Evolutionary conservation across 768 basidiomycete genomes (phyloP).

Genomic region (Russula vinacea): DNA sequence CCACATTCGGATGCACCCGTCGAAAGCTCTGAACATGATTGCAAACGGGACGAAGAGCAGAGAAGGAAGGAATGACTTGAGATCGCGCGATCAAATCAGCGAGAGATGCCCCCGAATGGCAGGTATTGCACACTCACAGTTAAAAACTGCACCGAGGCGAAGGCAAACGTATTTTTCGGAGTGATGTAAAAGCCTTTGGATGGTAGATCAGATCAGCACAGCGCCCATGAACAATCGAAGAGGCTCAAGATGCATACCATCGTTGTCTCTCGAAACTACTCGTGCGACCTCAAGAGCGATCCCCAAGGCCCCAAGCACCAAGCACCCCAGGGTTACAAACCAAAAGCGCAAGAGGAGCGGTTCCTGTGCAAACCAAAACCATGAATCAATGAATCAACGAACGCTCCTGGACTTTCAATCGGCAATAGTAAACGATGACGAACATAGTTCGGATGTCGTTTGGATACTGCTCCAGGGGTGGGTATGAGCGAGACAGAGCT

Average conservation of each 20-base stretch:
- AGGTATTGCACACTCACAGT: slow-evolving; percentile 39
- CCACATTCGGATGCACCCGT: slow-evolving; percentile 54
- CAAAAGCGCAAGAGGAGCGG: slow-evolving; percentile 11
- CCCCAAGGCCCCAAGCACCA: not conserved
- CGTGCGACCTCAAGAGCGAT: slow-evolving; percentile 23
- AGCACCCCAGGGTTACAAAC: slow-evolving; percentile 10
- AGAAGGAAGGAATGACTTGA: slow-evolving; percentile 60
- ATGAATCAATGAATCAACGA: slow-evolving; percentile 8
- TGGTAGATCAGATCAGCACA: not conserved
- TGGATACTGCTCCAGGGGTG: slow-evolving; percentile 14
- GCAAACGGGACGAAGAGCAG: slow-evolving; percentile 51
- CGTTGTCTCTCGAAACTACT: slow-evolving; percentile 8
- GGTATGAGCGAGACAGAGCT: slow-evolving; percentile 18
- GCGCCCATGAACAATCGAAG: not conserved
- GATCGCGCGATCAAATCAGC: slow-evolving; percentile 4
- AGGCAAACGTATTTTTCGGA: slow-evolving; percentile 45
- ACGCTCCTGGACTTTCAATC: not conserved
- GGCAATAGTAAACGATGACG: not conserved
- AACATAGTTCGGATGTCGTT: slow-evolving; percentile 22
- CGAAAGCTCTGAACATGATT: slow-evolving; percentile 49
- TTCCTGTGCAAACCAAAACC: slow-evolving; percentile 7
- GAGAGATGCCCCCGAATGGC: not conserved
- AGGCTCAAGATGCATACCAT: slow-evolving; percentile 14
- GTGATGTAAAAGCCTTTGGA: slow-evolving; percentile 55
- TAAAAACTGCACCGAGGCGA: slow-evolving; percentile 46